Evolutionary conservation across 2,329 filamentous ascomycete species (phyloP), one percentile per base, ranked within the genome.

Genomic region (Harringtonia aguacate): DNA sequence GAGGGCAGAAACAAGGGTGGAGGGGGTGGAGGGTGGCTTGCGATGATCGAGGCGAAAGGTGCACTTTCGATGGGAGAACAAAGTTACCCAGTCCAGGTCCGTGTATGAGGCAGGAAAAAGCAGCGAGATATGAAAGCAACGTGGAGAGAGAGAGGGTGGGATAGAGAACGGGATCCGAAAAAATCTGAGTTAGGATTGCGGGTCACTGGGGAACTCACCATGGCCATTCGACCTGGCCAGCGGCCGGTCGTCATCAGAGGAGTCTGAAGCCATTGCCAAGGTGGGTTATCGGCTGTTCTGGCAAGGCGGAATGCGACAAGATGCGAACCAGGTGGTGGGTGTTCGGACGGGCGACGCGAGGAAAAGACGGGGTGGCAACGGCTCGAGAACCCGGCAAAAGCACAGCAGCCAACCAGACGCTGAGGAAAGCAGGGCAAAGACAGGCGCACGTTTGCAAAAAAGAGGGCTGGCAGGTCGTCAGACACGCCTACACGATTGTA

Each of bases 191-290:
- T 21, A 6, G 20, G 29, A 33, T 40, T 35, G 39, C 45, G 18
- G 45, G 34, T 34, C 48, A 43, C 50, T 36, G 46, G 43, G 40
- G 13, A 29, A 76, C 85, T 77, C 68, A 90, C 86, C 67, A 56
- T 77, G 70, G 48, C 79, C 80, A 65, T 84, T 84, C 50, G 70
- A 58, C 62, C 72, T 77, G 52, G 83, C 75, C 55, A 94, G 75
- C 63, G 88, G 88, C 67, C 75, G 75, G 62, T 94, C 86, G 59
- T 94, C 87, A 57, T 90, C 86, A 27, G 86, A 92, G 56, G 64
- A 69, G 58, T 68, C 65, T 43, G 67, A 73, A 58, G 64, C 65
- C 72, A 77, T 78, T 49, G 52, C 69, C 52, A 47, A n/a, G 13
- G 33, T 13, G 8, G n/a, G n/a, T n/a, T n/a, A 24, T 4, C 13